A percentile compares a stretch with the other conserved stretches of the same genome.
phyloP scores from a whole-genome alignment of 495 filamentous ascomycete species.

The Chaetomium fimeti region DNA sequence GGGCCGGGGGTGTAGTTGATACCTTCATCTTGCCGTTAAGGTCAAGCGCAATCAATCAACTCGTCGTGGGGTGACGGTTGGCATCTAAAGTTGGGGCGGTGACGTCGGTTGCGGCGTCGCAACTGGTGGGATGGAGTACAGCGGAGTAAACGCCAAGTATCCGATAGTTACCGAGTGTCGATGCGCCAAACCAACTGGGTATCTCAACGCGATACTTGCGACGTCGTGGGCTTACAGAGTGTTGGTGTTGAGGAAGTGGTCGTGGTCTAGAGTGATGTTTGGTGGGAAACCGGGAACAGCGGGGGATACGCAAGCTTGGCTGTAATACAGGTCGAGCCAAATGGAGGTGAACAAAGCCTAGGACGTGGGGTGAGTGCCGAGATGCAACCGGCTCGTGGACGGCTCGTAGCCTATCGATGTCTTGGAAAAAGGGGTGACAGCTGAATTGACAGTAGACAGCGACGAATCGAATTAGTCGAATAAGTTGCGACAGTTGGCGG shows the following conservation, averaged over 20 bases:
- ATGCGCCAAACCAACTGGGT: background rate
- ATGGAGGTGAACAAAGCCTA: slow-evolving; percentile 11
- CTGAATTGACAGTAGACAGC: background rate
- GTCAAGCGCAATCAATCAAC: background rate
- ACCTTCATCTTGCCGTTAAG: slow-evolving; percentile 42
- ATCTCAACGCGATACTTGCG: background rate
- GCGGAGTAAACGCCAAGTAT: background rate
- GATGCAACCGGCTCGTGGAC: background rate
- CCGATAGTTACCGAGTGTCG: background rate
- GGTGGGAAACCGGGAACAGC: slow-evolving; percentile 16
- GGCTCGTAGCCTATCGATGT: background rate
- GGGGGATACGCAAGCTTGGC: slow-evolving; percentile 15
- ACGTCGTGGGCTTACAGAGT: background rate
- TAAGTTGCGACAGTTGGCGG: slow-evolving; percentile 10
- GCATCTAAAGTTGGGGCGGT: background rate
- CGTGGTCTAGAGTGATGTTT: background rate
- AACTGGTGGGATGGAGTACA: too few relatives aligned
- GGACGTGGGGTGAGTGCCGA: slow-evolving; percentile 10
- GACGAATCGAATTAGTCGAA: slow-evolving; percentile 2
- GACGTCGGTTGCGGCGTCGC: slow-evolving; percentile 13
- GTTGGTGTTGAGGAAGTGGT: background rate
- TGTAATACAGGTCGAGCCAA: background rate
- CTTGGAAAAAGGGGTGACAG: background rate
- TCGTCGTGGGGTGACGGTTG: background rate
- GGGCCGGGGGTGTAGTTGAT: background rate